Conservation (phyloP, 192 early-diverging fungal species). For the Gorgonomyces haynaldii region DNA sequence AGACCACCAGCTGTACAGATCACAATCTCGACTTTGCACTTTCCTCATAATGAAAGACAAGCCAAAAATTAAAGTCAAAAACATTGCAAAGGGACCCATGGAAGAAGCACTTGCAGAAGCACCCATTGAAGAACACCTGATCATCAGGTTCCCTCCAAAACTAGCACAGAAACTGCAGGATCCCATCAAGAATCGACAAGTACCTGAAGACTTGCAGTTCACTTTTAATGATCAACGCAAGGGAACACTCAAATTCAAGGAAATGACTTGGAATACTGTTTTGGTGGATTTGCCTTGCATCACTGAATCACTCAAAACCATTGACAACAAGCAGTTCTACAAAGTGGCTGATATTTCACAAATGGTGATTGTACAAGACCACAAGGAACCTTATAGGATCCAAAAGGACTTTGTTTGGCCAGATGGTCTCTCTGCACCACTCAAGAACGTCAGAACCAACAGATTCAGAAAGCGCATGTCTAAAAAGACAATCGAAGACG, state of each 20-base stretch:
- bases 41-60: not conserved
- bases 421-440: constrained; percentile 67
- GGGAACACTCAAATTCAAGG: constrained; percentile 46
- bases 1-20: too few species aligned
- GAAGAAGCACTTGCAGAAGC: constrained; percentile 16
- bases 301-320: constrained; percentile 75
- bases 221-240: constrained; percentile 25
- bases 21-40: not conserved
- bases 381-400: not conserved
- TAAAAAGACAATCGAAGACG: constrained; percentile 68
- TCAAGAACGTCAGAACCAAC: constrained; percentile 62
- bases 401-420: constrained; percentile 58
- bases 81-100: not conserved
- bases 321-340: constrained; percentile 75
- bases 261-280: constrained; percentile 41
- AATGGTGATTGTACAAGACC: constrained; percentile 29
- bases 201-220: constrained; percentile 32
- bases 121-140: constrained; percentile 72
- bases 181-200: constrained; percentile 30
- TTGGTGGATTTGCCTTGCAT: constrained; percentile 78
- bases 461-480: constrained; percentile 72
- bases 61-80: constrained; percentile 14
- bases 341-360: constrained; percentile 79
- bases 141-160: constrained; percentile 54
- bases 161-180: constrained; percentile 31